phyloP scores from a whole-genome alignment of 75 land plant genomes.

The Sequoia sempervirens region DNA sequence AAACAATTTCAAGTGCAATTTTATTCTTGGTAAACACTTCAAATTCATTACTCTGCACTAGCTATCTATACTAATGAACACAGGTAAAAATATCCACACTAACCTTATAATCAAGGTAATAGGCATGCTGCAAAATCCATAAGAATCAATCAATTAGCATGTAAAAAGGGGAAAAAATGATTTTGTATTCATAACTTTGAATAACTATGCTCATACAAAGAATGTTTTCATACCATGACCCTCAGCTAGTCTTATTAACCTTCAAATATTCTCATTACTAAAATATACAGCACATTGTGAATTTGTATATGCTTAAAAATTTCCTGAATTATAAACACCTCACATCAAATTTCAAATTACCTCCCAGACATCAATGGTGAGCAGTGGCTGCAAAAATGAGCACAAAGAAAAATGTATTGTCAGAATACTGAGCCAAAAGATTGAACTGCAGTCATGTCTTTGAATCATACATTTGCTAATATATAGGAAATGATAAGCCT shows the following conservation, averaged over 20 bases:
- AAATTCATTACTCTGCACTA: not conserved
- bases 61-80: not conserved
- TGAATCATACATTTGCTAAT: not conserved
- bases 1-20: not conserved
- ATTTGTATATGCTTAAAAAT: not conserved
- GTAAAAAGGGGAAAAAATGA: constrained; percentile 2
- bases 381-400: constrained; percentile 71
- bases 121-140: constrained; percentile 72
- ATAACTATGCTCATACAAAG: not conserved
- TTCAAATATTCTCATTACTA: not conserved
- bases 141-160: not conserved
- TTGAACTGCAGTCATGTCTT: not conserved
- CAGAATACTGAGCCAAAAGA: not conserved
- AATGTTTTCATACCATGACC: not conserved
- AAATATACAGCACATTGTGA: not conserved
- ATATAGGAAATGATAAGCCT: not conserved
- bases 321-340: not conserved
- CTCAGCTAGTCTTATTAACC: not conserved
- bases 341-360: constrained; percentile 29
- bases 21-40: not conserved
- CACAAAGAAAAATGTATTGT: not conserved
- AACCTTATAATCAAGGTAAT: constrained; percentile 91
- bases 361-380: constrained; percentile 94
- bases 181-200: not conserved
- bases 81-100: not conserved